Evolutionary conservation across 345 rosid species (phyloP).

Genomic region (Ceriops decandra): DNA sequence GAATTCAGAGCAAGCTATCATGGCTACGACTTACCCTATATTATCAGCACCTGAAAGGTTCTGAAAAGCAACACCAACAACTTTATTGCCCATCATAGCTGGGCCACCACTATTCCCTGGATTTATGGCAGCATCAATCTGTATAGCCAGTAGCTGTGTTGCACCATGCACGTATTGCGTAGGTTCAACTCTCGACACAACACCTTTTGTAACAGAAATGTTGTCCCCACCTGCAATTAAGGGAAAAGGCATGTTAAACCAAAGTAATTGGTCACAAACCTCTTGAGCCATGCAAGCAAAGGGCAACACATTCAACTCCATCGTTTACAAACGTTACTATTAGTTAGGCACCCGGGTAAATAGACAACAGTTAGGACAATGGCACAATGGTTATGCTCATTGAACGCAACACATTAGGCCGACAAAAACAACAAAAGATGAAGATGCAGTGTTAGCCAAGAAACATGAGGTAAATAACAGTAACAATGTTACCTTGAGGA

Average conservation of each 20-base stretch:
- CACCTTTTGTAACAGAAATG: constrained; percentile 93
- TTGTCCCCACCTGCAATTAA: constrained; percentile 73
- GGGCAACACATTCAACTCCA: not conserved
- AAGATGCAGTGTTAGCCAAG: too few relatives aligned
- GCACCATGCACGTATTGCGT: constrained; percentile 87
- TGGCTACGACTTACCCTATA: constrained; percentile 59
- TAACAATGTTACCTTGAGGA: constrained; percentile 61
- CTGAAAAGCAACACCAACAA: constrained; percentile 88
- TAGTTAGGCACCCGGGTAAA: too few relatives aligned
- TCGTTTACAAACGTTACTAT: not conserved
- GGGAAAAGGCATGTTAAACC: not conserved
- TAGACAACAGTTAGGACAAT: too few relatives aligned
- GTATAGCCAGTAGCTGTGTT: constrained; percentile 84
- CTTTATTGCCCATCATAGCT: constrained; percentile 82
- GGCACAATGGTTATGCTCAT: too few relatives aligned
- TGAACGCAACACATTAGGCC: too few relatives aligned
- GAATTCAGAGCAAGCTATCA: not conserved
- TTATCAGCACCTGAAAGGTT: constrained; percentile 91
- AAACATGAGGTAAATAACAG: not conserved
- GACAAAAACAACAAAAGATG: too few relatives aligned
- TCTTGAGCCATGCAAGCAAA: too few relatives aligned
- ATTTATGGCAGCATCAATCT: constrained; percentile 92
- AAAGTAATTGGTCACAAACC: too few relatives aligned
- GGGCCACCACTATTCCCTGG: constrained; percentile 94
- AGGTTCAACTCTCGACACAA: constrained; percentile 91